Conservation (phyloP, 1,139 yeast genomes). For the Sugiyamaella japonica region DNA sequence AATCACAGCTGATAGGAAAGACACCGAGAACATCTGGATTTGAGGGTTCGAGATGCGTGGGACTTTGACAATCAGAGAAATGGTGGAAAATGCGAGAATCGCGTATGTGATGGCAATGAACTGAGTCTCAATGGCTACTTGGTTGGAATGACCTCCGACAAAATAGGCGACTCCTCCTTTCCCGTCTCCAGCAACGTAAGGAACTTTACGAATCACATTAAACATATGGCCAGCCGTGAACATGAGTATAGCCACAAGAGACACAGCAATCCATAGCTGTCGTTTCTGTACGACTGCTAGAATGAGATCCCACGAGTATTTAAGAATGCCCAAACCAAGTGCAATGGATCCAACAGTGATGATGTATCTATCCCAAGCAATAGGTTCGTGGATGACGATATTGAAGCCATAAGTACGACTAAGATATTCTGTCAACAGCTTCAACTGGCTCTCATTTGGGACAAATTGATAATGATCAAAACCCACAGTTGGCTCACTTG, state of each 20-base stretch:
- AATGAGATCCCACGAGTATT: conserved; percentile 38
- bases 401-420: conserved; percentile 45
- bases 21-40: conserved; percentile 51
- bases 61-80: conserved; percentile 51
- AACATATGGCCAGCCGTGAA: conserved; percentile 93
- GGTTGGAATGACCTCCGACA: conserved; percentile 67
- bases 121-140: conserved; percentile 63
- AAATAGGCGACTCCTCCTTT: conserved; percentile 65
- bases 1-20: conserved; percentile 44
- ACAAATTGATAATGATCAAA: conserved; percentile 47
- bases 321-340: conserved; percentile 34
- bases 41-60: conserved; percentile 48
- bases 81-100: conserved; percentile 42
- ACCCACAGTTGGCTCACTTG: conserved; percentile 40
- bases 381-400: conserved; percentile 56
- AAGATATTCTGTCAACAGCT: conserved; percentile 42
- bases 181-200: conserved; percentile 59
- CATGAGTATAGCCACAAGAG: conserved; percentile 62
- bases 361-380: conserved; percentile 52
- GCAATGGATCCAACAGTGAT: conserved; percentile 46
- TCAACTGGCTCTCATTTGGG: conserved; percentile 55
- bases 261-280: conserved; percentile 65
- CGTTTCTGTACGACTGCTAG: conserved; percentile 41
- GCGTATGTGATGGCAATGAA: conserved; percentile 46
- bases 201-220: conserved; percentile 78